Evolutionary conservation across 805 yeast genomes (phyloP).

Genomic region (Groenewaldozyma salmanticensis): DNA sequence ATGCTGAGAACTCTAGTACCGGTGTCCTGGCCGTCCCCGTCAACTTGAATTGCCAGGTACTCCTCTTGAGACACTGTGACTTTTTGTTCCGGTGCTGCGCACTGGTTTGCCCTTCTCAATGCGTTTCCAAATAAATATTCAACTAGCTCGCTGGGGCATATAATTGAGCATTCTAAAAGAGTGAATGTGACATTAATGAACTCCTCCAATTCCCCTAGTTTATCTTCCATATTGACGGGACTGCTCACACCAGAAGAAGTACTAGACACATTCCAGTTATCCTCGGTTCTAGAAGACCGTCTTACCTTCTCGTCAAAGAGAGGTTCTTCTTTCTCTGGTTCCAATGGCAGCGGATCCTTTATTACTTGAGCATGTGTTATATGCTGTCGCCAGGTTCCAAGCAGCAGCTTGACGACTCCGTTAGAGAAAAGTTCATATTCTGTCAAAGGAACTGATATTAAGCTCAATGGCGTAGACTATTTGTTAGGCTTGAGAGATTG

Average conservation of each 20-base stretch:
- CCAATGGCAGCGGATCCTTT: too few relatives aligned
- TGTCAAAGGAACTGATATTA: constrained; percentile 44
- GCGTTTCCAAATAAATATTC: constrained; percentile 32
- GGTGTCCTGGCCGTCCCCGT: constrained; percentile 50
- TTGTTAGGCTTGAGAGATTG: too few relatives aligned
- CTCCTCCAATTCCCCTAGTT: constrained; percentile 25
- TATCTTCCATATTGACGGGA: constrained; percentile 11
- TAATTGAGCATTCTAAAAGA: constrained; percentile 53
- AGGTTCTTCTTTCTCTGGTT: too few relatives aligned
- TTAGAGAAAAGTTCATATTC: constrained; percentile 45
- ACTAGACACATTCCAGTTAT: constrained; percentile 11
- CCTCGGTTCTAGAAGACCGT: constrained; percentile 4
- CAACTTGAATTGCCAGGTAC: constrained; percentile 48
- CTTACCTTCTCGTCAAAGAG: not conserved
- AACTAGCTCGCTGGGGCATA: constrained; percentile 37
- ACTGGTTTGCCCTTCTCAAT: constrained; percentile 26
- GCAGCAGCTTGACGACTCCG: constrained; percentile 37
- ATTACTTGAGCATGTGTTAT: constrained; percentile 16
- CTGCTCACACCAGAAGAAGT: constrained; percentile 4
- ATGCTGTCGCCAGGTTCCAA: constrained; percentile 19
- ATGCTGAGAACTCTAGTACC: constrained; percentile 42
- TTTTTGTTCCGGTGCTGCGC: constrained; percentile 21
- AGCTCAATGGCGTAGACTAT: constrained; percentile 28
- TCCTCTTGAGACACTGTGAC: constrained; percentile 34
- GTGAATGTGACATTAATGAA: constrained; percentile 56